Conservation (phyloP, 768 basidiomycete species). For the Lactifluus echinatus region DNA sequence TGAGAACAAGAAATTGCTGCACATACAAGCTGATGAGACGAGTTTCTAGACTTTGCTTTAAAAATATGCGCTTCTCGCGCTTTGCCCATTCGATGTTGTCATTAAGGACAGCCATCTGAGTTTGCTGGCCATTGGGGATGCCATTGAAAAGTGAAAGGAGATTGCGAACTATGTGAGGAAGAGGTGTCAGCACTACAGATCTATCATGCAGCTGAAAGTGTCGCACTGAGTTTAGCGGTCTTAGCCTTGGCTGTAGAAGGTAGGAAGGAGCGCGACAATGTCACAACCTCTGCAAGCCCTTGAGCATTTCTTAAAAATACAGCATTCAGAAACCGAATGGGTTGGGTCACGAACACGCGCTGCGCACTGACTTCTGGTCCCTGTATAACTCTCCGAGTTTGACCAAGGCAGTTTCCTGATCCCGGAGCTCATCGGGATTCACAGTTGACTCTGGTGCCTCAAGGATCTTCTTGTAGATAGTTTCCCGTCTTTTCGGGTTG, state of each 20-base stretch:
- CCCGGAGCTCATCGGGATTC: slow-evolving; percentile 51
- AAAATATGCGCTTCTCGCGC: slow-evolving; percentile 86
- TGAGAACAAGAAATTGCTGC: neutral
- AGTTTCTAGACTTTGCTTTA: slow-evolving; percentile 90
- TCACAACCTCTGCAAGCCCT: slow-evolving; percentile 81
- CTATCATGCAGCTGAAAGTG: neutral
- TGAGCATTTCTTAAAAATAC: slow-evolving; percentile 56
- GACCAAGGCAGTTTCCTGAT: slow-evolving; percentile 80
- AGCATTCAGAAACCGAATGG: neutral
- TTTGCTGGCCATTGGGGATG: slow-evolving; percentile 64
- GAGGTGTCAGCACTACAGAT: slow-evolving; percentile 1
- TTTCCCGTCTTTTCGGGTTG: slow-evolving; percentile 56
- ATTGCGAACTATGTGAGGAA: slow-evolving; percentile 60
- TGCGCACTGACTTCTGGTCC: slow-evolving; percentile 60
- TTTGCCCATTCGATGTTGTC: slow-evolving; percentile 94
- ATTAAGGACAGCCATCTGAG: slow-evolving; percentile 76
- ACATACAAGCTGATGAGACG: slow-evolving; percentile 68
- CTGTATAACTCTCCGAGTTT: slow-evolving; percentile 83
- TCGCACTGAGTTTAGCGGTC: slow-evolving; percentile 88
- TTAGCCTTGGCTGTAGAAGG: slow-evolving; percentile 95
- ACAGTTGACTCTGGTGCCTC: slow-evolving; percentile 32
- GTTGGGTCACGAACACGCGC: neutral
- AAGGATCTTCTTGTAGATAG: slow-evolving; percentile 67
- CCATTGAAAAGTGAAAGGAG: slow-evolving; percentile 81
- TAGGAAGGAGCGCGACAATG: slow-evolving; percentile 73